Evolutionary conservation across 805 yeast genomes (phyloP).

Genomic region (Vanderwaltozyma verrucispora): DNA sequence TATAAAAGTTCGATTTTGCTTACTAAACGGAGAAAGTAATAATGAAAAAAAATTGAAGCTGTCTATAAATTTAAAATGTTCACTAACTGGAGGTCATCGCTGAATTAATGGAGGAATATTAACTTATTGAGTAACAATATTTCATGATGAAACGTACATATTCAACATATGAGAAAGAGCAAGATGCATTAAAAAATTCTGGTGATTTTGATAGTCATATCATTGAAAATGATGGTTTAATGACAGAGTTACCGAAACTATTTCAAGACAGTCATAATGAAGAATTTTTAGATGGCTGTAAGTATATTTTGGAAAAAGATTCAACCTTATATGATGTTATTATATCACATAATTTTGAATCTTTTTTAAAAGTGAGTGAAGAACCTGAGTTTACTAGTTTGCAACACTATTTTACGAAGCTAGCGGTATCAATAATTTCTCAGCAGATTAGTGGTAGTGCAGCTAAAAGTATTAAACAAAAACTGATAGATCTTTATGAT

Average conservation of each 20-base stretch:
- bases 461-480: constrained; percentile 50
- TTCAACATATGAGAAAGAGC: too few relatives aligned
- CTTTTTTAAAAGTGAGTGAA: constrained; percentile 14
- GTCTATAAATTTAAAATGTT: too few relatives aligned
- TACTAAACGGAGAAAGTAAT: too few relatives aligned
- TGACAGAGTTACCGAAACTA: neutral
- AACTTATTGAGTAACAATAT: too few relatives aligned
- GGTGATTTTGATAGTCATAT: too few relatives aligned
- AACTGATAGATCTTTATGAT: constrained; percentile 34
- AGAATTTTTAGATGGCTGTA: constrained; percentile 29
- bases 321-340: constrained; percentile 28
- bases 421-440: constrained; percentile 44
- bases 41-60: too few relatives aligned
- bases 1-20: too few relatives aligned
- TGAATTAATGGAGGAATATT: too few relatives aligned
- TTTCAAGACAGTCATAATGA: constrained; percentile 17
- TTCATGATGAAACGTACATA: too few relatives aligned
- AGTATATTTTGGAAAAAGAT: constrained; percentile 28
- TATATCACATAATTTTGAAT: constrained; percentile 18
- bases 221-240: too few relatives aligned
- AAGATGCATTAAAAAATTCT: too few relatives aligned
- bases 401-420: constrained; percentile 32
- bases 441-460: constrained; percentile 80
- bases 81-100: too few relatives aligned
- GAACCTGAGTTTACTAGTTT: neutral